These are phyloP conservation scores for Tuber calosporum DNA, from an alignment of 495 filamentous ascomycete genomes.

Conservation along the genomic window DNA sequence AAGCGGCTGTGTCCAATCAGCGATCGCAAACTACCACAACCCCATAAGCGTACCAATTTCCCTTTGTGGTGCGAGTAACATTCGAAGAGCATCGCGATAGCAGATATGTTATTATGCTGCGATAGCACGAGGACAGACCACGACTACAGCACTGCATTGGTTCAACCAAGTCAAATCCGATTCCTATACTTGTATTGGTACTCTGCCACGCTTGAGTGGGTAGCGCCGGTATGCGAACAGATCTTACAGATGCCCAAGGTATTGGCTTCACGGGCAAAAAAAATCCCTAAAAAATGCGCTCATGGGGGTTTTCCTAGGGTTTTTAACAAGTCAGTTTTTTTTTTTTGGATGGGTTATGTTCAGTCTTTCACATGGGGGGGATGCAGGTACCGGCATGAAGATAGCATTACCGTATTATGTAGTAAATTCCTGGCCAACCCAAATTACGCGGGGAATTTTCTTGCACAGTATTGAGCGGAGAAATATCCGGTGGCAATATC, in stretches of 20 bases:
- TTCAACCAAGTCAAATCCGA: background rate
- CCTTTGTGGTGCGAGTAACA: background rate
- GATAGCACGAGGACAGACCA: background rate
- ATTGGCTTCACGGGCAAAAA: background rate
- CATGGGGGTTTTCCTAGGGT: background rate
- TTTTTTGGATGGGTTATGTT: background rate
- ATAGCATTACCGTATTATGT: background rate
- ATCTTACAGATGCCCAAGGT: background rate
- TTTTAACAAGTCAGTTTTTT: background rate
- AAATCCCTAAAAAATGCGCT: background rate
- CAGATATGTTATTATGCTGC: background rate
- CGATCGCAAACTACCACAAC: background rate
- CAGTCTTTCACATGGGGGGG: background rate
- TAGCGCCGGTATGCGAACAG: background rate
- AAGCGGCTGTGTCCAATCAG: background rate
- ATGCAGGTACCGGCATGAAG: background rate
- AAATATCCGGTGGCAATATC: background rate
- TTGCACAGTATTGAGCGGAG: background rate
- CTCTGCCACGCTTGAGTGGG: background rate
- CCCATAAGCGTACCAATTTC: background rate
- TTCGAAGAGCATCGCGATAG: background rate
- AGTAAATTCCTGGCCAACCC: background rate
- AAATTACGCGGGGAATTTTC: background rate
- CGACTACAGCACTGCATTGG: background rate
- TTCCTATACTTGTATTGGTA: background rate